Evolutionary conservation across 257 asterid genomes (phyloP).

Genomic region (Mitragyna speciosa): DNA sequence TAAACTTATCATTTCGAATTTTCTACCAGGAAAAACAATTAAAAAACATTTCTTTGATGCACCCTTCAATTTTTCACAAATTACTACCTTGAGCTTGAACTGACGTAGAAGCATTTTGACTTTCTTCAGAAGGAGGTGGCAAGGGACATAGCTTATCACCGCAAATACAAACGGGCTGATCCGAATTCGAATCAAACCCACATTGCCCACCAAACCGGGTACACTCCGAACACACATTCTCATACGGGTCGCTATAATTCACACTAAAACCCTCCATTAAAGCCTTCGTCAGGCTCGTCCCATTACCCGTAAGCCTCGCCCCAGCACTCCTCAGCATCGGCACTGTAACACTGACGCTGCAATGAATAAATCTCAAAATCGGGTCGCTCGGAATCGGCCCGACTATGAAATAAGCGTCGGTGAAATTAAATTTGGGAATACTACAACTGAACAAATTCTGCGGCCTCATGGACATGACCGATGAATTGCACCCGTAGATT

Average conservation of each 20-base stretch:
- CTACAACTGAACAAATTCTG: slow-evolving; percentile 45
- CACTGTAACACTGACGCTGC: slow-evolving; percentile 35
- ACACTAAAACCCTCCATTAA: slow-evolving; percentile 57
- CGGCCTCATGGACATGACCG: slow-evolving; percentile 21
- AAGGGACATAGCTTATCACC: slow-evolving; percentile 41
- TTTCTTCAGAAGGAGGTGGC: slow-evolving; percentile 29
- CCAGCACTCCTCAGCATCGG: slow-evolving; percentile 37
- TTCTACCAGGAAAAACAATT: neutral
- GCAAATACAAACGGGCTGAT: slow-evolving; percentile 52
- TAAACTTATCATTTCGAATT: neutral
- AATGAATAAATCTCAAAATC: slow-evolving; percentile 23
- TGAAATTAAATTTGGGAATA: slow-evolving; percentile 16
- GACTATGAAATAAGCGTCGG: slow-evolving; percentile 37
- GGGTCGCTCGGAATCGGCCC: slow-evolving; percentile 60
- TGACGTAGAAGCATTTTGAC: slow-evolving; percentile 9
- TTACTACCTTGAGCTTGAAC: slow-evolving; percentile 11
- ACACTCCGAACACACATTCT: slow-evolving; percentile 43
- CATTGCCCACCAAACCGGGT: slow-evolving; percentile 49
- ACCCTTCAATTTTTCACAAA: neutral
- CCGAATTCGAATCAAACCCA: slow-evolving; percentile 44
- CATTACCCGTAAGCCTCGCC: slow-evolving; percentile 25
- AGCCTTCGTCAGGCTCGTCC: slow-evolving; percentile 42
- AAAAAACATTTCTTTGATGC: too few species aligned
- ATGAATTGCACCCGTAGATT: slow-evolving; percentile 53
- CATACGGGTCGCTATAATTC: slow-evolving; percentile 48